A percentile compares a stretch with the other conserved stretches of the same genome.
These are phyloP conservation scores for Lactarius akahatsu DNA, from an alignment of 768 basidiomycete species.

Conservation along the genomic window DNA sequence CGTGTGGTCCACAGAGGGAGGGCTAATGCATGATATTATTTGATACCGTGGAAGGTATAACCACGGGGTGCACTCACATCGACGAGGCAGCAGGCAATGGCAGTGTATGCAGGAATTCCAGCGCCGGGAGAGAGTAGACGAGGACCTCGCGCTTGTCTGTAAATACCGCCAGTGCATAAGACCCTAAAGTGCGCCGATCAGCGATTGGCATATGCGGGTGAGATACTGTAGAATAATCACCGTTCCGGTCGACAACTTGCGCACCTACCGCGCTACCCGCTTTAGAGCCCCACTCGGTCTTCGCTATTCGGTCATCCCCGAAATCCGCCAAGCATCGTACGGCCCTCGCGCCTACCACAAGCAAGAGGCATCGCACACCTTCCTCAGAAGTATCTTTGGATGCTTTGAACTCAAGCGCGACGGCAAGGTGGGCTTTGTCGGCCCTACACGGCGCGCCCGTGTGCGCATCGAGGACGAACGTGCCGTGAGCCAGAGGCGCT, in stretches of 20 bases:
- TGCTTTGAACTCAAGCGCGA: slow-evolving; percentile 32
- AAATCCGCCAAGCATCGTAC: slow-evolving; percentile 57
- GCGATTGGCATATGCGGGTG: not conserved
- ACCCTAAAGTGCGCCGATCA: slow-evolving; percentile 45
- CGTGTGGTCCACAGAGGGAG: slow-evolving; percentile 34
- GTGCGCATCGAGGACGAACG: slow-evolving; percentile 56
- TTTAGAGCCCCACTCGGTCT: slow-evolving; percentile 61
- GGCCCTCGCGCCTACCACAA: slow-evolving; percentile 58
- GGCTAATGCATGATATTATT: slow-evolving; percentile 30
- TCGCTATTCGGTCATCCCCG: slow-evolving; percentile 64
- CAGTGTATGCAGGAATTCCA: slow-evolving; percentile 53
- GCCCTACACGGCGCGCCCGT: slow-evolving; percentile 48
- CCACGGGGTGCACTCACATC: slow-evolving; percentile 15
- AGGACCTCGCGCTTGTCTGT: slow-evolving; percentile 50
- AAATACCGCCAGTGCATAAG: slow-evolving; percentile 50
- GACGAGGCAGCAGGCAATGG: slow-evolving; percentile 19
- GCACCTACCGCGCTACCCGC: slow-evolving; percentile 49
- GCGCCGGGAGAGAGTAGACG: slow-evolving; percentile 61
- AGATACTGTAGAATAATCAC: slow-evolving; percentile 37
- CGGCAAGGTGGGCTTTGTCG: slow-evolving; percentile 44
- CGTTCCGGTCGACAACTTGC: slow-evolving; percentile 60
- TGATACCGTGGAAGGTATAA: not conserved
- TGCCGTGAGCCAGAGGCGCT: slow-evolving; percentile 47
- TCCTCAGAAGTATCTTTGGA: slow-evolving; percentile 30
- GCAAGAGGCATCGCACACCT: slow-evolving; percentile 42